Base-by-base conservation (phyloP, 805 yeast species). In the Metschnikowia koreensis region DNA sequence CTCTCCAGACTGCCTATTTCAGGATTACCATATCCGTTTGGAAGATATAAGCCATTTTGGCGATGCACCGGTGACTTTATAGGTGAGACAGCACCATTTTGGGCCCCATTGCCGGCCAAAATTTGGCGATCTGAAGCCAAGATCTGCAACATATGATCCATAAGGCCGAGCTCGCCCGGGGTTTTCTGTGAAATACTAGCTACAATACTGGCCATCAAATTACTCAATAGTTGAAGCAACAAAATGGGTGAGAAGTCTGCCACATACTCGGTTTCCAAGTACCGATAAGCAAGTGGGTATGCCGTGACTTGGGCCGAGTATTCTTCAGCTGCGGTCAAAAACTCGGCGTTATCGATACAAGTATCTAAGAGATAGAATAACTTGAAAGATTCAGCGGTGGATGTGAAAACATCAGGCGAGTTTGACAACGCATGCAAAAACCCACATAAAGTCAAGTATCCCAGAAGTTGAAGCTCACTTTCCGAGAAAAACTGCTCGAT, bases 401-500 rank as follows among this genome's bases (percentile, higher is more conserved):
- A 36, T 27, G 60, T 56, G 48, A 74, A 65, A 28, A 75, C 50
- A 9, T 54, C 50, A 7, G 79, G 61, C 16, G 63, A 57, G 8
- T 55, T 48, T 17, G 56, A 58, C 39, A 74, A 64, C 4, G 74
- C 74, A 7, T 62, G 60, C 44, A 75, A 55, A 31, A 64, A 62
- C 0, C 79, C 79, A 26, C 70, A 56, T 12, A 75, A 51, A 1
- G 76, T 55, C 34, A 69, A 66, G 58, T 72, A 74, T 48, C 70
- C 57, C 17, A 72, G 61, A n/a, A 66, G 49, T 57, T 63, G 67
- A 37, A 59, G 60, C 12, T 41, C 54, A 5, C 36, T 33, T 8
- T n/a, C 37, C 17, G 48, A 49, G 54, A 71, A 73, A 34, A 70
- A 62, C 12, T 37, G 43, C 33, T 57, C 61, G 43, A 65, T 63